Base-by-base conservation (phyloP, 1,139 yeast genomes). In the Yamadazyma membranifaciens region DNA sequence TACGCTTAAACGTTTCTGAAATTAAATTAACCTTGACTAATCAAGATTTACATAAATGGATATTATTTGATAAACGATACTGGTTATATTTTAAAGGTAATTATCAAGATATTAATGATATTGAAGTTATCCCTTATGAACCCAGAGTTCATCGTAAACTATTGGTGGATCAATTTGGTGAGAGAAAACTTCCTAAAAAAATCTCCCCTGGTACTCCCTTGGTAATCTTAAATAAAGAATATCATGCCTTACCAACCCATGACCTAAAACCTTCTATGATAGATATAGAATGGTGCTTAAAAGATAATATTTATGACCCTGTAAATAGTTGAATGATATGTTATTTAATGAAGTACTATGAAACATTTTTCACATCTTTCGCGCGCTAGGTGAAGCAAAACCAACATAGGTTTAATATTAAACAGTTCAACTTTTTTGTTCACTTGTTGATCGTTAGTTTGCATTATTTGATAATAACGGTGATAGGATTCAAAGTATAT, bases 31-130 rank as follows among this genome's bases (percentile, higher is more conserved):
- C 30, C 2, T 16, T 41, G 9, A 12, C 11, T 15, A 13, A n/a
- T 3, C 5, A 20, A 33, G 39, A 5, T 58, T 62, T 60, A 38
- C 55, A 6, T 14, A 42, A 53, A 0, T 71, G 76, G 76, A 34
- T 49, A 0, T 43, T 59, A 3, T 69, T 65, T 43, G 77, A 71
- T 43, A 52, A 62, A 31, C 48, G 78, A 34, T 63, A 60, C 44
- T 65, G 71, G 69, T 31, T 73, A 11, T 47, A 63, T 24, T 44
- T 62, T 24, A 44, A 35, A 27, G 45, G 45, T 28, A 22, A 34
- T 6, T 10, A 27, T 4, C 26, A 33, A 14, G 46, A 35, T 3
- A 16, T 25, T 14, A n/a, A 29, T 3, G 29, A 44, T 1, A 38
- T 47, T 0, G 39, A 44, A 1, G 41, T 63, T 3, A 44, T 48